A percentile compares a stretch with the other conserved stretches of the same genome.
phyloP scores from a whole-genome alignment of 139 green algal genomes.

The Deuterostichococcus epilithicus region DNA sequence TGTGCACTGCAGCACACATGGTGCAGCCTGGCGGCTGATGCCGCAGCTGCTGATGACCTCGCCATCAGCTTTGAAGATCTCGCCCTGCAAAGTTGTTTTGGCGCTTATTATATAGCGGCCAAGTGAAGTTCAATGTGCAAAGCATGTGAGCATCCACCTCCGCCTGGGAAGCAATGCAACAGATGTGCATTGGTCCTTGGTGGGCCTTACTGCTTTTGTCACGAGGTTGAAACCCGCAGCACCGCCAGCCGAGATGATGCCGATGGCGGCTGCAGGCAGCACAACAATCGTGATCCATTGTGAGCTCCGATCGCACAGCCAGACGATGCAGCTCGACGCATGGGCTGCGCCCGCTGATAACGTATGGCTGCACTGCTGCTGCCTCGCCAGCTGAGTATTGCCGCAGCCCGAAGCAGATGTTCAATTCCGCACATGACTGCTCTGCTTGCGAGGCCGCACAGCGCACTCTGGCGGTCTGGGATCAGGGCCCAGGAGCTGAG shows the following conservation, averaged over 20 bases:
- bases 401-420: background rate
- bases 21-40: background rate
- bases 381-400: background rate
- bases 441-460: background rate
- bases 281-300: constrained; percentile 1
- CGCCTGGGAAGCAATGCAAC: background rate
- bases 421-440: background rate
- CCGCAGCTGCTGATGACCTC: constrained; percentile 42
- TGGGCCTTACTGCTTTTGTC: background rate
- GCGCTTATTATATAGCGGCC: background rate
- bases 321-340: too few relatives aligned
- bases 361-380: constrained; percentile 10
- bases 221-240: constrained; percentile 12
- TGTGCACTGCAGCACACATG: background rate
- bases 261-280: background rate
- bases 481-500: constrained; percentile 50
- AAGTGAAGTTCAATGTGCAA: background rate
- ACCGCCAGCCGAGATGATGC: background rate
- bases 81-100: constrained; percentile 26
- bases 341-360: too few relatives aligned
- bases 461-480: constrained; percentile 9
- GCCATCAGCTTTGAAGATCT: constrained; percentile 67
- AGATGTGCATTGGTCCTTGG: background rate
- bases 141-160: background rate
- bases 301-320: too few relatives aligned